Evolutionary conservation across 768 basidiomycete species (phyloP), one percentile per base, ranked within the genome.

Genomic region (Suillus ampliporus): DNA sequence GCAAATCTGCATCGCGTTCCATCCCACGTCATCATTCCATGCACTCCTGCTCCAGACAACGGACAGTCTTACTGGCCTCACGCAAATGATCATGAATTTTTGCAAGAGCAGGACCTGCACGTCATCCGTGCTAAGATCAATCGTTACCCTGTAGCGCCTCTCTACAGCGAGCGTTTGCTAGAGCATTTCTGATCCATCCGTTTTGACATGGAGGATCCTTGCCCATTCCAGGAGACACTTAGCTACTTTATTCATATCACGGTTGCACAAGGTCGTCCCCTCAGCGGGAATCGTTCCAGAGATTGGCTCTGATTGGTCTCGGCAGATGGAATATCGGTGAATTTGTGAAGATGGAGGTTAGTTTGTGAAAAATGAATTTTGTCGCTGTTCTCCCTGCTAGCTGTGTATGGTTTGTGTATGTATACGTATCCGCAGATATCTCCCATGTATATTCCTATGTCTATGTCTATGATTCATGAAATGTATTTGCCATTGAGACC

Each of bases 241-340:
- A 54, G 60, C 40, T 44, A 43, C 38, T 62, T 58, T n/a, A 31
- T 54, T 15, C 52, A 63, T n/a, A 26, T 57, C 14, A 62, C 65
- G 2, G 7, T 56, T 19, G 58, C 52, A 19, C 53, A 50, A 13
- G 62, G 65, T 47, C 62, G 62, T 23, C 62, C 65, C 23, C 62
- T 65, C 10, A n/a, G n/a, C n/a, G n/a, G n/a, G n/a, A n/a, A n/a
- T 63, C n/a, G 54, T 40, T 21, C 62, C 62, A 3, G 58, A 64
- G n/a, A 47, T 65, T 34, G 62, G 65, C 23, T 5, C 28, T 21
- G 53, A 60, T 48, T 64, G 58, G 65, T 50, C 50, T 23, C n/a
- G 1, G 4, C 53, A 40, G 35, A 5, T 17, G 21, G 9, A 2
- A 26, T 38, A 26, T 56, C 10, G 5, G 9, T 56, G 23, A 56